phyloP scores from a whole-genome alignment of 345 rosid species.

The Angophora floribunda region DNA sequence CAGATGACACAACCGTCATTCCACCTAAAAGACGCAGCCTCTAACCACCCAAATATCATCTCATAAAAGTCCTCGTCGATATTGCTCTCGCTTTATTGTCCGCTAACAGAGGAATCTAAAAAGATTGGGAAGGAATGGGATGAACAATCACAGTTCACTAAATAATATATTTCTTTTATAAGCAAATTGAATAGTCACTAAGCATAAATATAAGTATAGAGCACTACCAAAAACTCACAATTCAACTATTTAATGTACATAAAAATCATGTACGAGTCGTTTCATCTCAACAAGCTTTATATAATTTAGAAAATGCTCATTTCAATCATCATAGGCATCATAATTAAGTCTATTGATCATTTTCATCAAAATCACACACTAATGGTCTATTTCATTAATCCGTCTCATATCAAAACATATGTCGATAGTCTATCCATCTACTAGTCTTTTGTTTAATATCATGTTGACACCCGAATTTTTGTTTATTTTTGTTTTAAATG shows the following conservation, averaged over 20 bases:
- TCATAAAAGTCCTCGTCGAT: accelerated
- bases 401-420: background rate
- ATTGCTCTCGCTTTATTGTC: background rate
- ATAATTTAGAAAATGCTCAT: background rate
- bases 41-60: background rate
- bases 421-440: background rate
- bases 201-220: background rate
- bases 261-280: accelerated
- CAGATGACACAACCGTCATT: too few relatives aligned
- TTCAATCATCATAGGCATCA: background rate
- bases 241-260: background rate
- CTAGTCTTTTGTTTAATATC: too few relatives aligned
- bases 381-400: background rate
- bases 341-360: background rate
- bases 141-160: background rate
- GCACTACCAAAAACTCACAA: background rate
- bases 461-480: too few relatives aligned
- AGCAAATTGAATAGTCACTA: background rate
- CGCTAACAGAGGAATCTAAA: accelerated
- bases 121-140: background rate
- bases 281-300: background rate
- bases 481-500: too few relatives aligned
- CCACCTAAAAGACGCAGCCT: accelerated
- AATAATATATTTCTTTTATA: too few relatives aligned
- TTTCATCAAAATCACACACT: background rate